Conservation (phyloP, 2,329 filamentous ascomycete species). For the Xylaria sp. region DNA sequence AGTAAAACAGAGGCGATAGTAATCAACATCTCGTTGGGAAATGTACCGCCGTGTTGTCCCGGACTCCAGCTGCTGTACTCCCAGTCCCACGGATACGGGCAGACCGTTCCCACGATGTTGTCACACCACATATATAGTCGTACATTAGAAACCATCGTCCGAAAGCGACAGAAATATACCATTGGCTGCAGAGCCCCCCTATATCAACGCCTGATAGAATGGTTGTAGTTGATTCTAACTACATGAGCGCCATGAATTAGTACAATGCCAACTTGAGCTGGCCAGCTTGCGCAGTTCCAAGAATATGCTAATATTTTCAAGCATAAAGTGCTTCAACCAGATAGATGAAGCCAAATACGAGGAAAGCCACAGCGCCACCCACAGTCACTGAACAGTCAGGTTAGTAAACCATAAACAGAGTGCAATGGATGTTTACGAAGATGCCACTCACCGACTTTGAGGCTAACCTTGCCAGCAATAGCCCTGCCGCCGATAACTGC, state of each 20-base stretch:
- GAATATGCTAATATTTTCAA: slow-evolving; percentile 44
- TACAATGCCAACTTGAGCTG: slow-evolving; percentile 23
- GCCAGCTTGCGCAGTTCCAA: background rate
- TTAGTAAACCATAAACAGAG: slow-evolving; percentile 29
- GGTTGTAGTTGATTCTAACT: slow-evolving; percentile 9
- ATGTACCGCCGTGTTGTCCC: slow-evolving; percentile 21
- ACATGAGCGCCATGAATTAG: slow-evolving; percentile 31
- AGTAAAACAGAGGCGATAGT: slow-evolving; percentile 15
- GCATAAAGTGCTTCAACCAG: slow-evolving; percentile 79
- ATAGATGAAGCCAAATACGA: slow-evolving; percentile 93
- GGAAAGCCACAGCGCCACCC: slow-evolving; percentile 89
- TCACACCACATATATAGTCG: slow-evolving; percentile 28
- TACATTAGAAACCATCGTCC: slow-evolving; percentile 28
- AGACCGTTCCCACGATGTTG: slow-evolving; percentile 7
- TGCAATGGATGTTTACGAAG: background rate
- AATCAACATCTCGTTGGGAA: slow-evolving; percentile 7
- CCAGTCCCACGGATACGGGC: slow-evolving; percentile 19
- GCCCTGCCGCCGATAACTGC: slow-evolving; percentile 93
- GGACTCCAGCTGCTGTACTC: slow-evolving; percentile 22
- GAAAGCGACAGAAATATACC: slow-evolving; percentile 8
- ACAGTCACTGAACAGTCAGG: slow-evolving; percentile 86
- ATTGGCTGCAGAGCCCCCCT: slow-evolving; percentile 2
- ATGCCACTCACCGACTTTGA: slow-evolving; percentile 86
- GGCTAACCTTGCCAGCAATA: slow-evolving; percentile 91
- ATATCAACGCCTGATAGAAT: slow-evolving; percentile 32